Percentiles rank a stretch among this genome's conserved stretches.
phyloP scores from a whole-genome alignment of 805 yeast species.

The Hanseniaspora hatyaiensis region DNA sequence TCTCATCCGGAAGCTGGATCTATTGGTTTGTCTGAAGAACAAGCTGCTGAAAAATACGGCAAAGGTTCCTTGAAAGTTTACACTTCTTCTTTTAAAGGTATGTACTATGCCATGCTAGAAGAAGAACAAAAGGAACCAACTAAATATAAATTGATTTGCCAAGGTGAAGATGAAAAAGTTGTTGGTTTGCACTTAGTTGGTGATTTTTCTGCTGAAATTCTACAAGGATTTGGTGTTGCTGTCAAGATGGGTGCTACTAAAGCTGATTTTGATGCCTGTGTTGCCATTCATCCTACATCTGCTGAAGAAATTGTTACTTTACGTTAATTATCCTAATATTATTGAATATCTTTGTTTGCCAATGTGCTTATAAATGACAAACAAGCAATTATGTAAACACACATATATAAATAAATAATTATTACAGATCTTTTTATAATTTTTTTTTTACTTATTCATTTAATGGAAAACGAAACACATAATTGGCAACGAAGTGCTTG shows the following conservation, averaged over 20 bases:
- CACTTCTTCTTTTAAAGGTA: constrained; percentile 71
- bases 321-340: constrained; percentile 20
- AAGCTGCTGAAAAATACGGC: constrained; percentile 71
- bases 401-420: too few species aligned
- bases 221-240: constrained; percentile 98
- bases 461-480: too few species aligned
- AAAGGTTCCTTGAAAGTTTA: constrained; percentile 68
- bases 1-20: constrained; percentile 97
- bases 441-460: too few species aligned
- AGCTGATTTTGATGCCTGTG: constrained; percentile 86
- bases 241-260: constrained; percentile 98
- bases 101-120: constrained; percentile 83
- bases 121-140: constrained; percentile 60
- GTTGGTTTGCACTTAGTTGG: constrained; percentile 93
- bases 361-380: too few species aligned
- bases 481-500: not conserved
- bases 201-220: constrained; percentile 77
- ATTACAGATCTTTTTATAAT: too few species aligned
- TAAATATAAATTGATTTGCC: constrained; percentile 67
- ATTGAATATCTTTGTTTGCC: too few species aligned
- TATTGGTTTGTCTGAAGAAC: constrained; percentile 71
- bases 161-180: constrained; percentile 78
- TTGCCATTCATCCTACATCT: constrained; percentile 96
- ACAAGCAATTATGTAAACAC: too few species aligned
- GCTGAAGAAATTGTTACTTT: constrained; percentile 93